A percentile compares a stretch with the other conserved stretches of the same genome.
Evolutionary conservation across 108 stramenopile species (phyloP).

Genomic region (Fistulifera solaris): DNA sequence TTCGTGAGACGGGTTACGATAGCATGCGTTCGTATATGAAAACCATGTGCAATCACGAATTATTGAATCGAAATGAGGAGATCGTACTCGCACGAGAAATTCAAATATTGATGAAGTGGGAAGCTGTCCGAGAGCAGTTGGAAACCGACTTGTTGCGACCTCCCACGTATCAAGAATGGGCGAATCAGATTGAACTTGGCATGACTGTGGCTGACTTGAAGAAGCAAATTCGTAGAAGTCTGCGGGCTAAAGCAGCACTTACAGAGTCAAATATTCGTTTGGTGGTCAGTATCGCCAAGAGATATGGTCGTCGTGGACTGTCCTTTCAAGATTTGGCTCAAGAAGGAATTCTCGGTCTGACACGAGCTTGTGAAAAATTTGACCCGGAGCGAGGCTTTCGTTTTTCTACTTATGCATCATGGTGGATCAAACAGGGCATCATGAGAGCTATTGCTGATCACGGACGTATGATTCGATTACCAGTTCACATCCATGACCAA

Average conservation of each 20-base stretch:
- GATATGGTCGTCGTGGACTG: slow-evolving; percentile 76
- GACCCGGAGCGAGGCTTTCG: slow-evolving; percentile 90
- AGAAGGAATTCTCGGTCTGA: slow-evolving; percentile 91
- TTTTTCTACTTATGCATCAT: slow-evolving; percentile 96
- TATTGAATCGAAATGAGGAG: slow-evolving; percentile 83
- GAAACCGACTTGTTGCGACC: slow-evolving; percentile 63
- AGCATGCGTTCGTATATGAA: slow-evolving; percentile 79
- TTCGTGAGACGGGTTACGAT: slow-evolving; percentile 68
- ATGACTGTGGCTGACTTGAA: slow-evolving; percentile 80
- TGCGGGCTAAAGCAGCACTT: slow-evolving; percentile 77
- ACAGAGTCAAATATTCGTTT: slow-evolving; percentile 83
- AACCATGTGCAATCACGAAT: slow-evolving; percentile 82
- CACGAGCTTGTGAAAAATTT: slow-evolving; percentile 92
- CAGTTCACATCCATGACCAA: slow-evolving; percentile 88
- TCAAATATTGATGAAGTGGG: slow-evolving; percentile 75
- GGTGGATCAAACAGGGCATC: slow-evolving; percentile 96
- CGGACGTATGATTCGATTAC: slow-evolving; percentile 83
- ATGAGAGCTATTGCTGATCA: slow-evolving; percentile 92
- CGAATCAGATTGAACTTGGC: slow-evolving; percentile 39
- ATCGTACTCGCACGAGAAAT: slow-evolving; percentile 78
- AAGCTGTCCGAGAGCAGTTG: slow-evolving; percentile 55
- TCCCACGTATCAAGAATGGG: slow-evolving; percentile 86
- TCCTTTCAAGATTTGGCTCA: slow-evolving; percentile 86
- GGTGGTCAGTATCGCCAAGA: slow-evolving; percentile 84
- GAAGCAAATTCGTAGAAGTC: slow-evolving; percentile 80